Conservation (phyloP, 1,284 basidiomycete genomes). For the Melampsora larici-populina region DNA sequence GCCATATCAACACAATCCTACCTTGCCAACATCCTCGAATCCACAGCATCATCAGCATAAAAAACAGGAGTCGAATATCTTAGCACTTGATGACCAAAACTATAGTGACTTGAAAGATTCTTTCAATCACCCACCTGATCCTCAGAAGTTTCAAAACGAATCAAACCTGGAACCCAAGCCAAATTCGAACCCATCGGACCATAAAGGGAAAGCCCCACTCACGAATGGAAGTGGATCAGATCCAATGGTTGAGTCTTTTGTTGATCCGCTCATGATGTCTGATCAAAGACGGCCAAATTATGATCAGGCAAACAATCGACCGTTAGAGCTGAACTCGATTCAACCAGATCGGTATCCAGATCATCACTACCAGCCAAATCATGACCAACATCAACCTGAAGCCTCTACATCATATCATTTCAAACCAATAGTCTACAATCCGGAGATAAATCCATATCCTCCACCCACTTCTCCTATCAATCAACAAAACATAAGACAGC, state of each 20-base stretch:
- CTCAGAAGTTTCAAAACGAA: neutral
- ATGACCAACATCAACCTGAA: neutral
- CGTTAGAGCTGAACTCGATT: too few relatives aligned
- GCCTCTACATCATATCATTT: neutral
- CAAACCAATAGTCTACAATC: constrained; percentile 35
- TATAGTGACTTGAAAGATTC: neutral
- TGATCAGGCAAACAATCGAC: too few relatives aligned
- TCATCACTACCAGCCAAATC: neutral
- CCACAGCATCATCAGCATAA: too few relatives aligned
- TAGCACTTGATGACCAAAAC: neutral
- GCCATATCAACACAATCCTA: too few relatives aligned
- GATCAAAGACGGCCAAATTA: neutral
- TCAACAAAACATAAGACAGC: neutral
- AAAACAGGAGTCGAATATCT: too few relatives aligned
- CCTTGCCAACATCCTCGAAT: too few relatives aligned
- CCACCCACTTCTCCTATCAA: constrained; percentile 7
- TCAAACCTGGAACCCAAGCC: neutral
- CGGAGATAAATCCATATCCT: constrained; percentile 36
- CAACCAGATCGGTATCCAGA: too few relatives aligned
- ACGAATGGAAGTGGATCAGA: neutral
- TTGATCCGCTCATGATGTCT: neutral
- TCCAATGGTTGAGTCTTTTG: too few relatives aligned
- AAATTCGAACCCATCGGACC: neutral
- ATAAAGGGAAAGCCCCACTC: neutral
- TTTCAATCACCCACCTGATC: neutral